A percentile compares a stretch with the other conserved stretches of the same genome.
These are phyloP conservation scores for Picochlorum sp. DNA, from an alignment of 139 green algal species.

Conservation along the genomic window DNA sequence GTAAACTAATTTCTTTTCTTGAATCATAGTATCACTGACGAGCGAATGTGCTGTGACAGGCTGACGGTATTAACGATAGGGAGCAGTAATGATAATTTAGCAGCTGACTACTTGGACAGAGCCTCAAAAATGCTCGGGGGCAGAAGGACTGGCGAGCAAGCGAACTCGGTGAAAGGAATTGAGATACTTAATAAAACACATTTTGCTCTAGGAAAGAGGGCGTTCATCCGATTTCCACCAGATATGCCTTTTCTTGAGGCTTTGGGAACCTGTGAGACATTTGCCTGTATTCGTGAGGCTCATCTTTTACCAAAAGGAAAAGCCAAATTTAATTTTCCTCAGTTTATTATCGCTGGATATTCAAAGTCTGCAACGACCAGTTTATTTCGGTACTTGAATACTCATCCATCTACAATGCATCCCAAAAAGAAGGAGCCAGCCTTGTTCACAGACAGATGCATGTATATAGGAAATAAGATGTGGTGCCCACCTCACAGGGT, in stretches of 20 bases:
- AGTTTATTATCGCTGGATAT: conserved; percentile 21
- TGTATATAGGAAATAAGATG: conserved; percentile 6
- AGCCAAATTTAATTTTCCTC: conserved; percentile 16
- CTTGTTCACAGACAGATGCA: background rate
- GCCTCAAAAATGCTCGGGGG: too few relatives aligned
- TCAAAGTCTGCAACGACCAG: conserved; percentile 7
- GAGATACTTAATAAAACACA: too few relatives aligned
- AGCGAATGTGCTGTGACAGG: too few relatives aligned
- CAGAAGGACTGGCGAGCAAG: too few relatives aligned
- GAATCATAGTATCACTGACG: too few relatives aligned
- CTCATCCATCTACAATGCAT: background rate
- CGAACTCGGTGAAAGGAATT: too few relatives aligned
- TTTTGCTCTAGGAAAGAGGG: too few relatives aligned
- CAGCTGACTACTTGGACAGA: too few relatives aligned
- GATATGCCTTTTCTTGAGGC: conserved; percentile 5
- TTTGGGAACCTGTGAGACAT: conserved; percentile 3
- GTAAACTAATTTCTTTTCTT: too few relatives aligned
- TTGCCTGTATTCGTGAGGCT: conserved; percentile 13
- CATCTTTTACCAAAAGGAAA: background rate
- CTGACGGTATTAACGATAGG: too few relatives aligned
- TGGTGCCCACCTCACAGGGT: background rate
- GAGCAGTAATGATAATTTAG: too few relatives aligned
- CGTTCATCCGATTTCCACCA: conserved; percentile 1
- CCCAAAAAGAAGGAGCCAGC: background rate
- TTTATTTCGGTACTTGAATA: background rate